Percentiles rank a stretch among this genome's conserved stretches.
phyloP scores from a whole-genome alignment of 257 asterid genomes.

The Sherardia arvensis region DNA sequence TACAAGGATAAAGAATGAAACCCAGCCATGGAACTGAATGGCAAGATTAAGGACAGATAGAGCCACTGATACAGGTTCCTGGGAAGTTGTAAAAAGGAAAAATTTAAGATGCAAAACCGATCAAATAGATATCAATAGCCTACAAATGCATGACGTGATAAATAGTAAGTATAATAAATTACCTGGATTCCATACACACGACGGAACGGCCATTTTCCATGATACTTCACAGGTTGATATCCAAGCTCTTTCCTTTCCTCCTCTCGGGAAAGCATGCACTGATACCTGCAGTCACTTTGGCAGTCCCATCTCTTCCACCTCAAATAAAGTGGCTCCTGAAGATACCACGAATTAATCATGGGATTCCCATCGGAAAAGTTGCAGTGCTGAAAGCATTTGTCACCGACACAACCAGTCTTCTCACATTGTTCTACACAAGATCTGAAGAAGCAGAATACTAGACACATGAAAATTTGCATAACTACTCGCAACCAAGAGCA shows the following conservation, averaged over 20 bases:
- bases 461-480: slow-evolving; percentile 13
- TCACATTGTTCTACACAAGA: slow-evolving; percentile 59
- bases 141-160: slow-evolving; percentile 2
- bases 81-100: slow-evolving; percentile 12
- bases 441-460: slow-evolving; percentile 36
- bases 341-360: slow-evolving; percentile 75
- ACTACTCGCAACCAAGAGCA: background rate
- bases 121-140: background rate
- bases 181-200: slow-evolving; percentile 86
- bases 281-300: slow-evolving; percentile 63
- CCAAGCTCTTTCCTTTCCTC: slow-evolving; percentile 62
- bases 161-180: slow-evolving; percentile 3
- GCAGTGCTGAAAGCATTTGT: slow-evolving; percentile 70
- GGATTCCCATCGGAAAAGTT: slow-evolving; percentile 53
- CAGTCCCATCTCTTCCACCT: slow-evolving; percentile 92
- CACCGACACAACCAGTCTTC: slow-evolving; percentile 83
- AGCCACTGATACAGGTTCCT: slow-evolving; percentile 94
- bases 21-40: slow-evolving; percentile 88
- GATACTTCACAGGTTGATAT: slow-evolving; percentile 64
- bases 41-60: slow-evolving; percentile 82
- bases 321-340: slow-evolving; percentile 79
- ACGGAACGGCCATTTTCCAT: slow-evolving; percentile 78
- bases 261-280: slow-evolving; percentile 76
- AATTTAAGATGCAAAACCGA: slow-evolving; percentile 7
- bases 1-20: slow-evolving; percentile 72